Base-by-base conservation (phyloP, 2,329 filamentous ascomycete genomes). In the Periglandula ipomoeae region DNA sequence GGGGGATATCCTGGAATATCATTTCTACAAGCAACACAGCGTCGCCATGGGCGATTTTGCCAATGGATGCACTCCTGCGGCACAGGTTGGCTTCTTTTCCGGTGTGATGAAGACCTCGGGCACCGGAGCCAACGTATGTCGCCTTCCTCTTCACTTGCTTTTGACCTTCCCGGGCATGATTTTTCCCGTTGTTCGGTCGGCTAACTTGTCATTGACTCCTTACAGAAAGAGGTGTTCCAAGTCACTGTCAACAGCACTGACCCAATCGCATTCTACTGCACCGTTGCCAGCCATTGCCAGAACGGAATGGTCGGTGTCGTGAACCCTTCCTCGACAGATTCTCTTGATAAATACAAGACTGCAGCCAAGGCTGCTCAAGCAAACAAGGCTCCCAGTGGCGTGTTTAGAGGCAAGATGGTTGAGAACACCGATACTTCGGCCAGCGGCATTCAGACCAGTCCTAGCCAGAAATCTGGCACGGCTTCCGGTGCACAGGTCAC, bases 1-100 rank as follows among this genome's bases (percentile, higher is more conserved):
- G 5, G 74, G 73, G 47, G 71, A 75, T 51, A 55, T 70, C 3
- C 57, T 79, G 46, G 74, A 77, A 60, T 78, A 70, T 62, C 69
- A 72, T 53, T 78, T 71, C 65, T 66, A 66, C 51, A 65, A 72
- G 4, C 57, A 69, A 59, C 75, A 76, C 66, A 69, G 66, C 24
- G 65, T 77, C 37, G 64, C 54, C 15, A 67, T 72, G 53, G 70
- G 71, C 24, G 65, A 70, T 38, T 77, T 76, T 56, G 64, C 64
- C 49, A 64, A 69, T 13, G 74, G 74, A 1, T 80, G 76, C 59
- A 54, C 68, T 24, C 72, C 74, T 15, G 46, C 51, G 10, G 15
- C 38, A 2, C 35, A 49, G 4, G 50, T 46, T 5, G 50, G 50
- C 3, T 48, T 52, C 44, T 53, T 52, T 44, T 57, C 53, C 41